phyloP scores from a whole-genome alignment of 2,329 filamentous ascomycete genomes.

The Claviceps humidiphila region DNA sequence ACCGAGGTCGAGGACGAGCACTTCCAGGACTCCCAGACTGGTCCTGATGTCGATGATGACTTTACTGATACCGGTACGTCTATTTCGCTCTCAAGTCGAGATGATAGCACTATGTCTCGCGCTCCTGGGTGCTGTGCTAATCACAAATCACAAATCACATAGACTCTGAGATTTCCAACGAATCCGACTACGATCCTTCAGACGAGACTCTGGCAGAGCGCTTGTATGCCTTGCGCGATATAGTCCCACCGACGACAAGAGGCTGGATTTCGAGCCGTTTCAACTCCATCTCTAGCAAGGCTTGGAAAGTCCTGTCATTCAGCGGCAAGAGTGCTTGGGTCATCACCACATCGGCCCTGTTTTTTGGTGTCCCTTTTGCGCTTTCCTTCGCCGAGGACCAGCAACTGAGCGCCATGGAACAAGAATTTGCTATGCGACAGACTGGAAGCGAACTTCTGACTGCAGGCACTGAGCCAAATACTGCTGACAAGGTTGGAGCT shows the following conservation, averaged over 20 bases:
- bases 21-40: conserved; percentile 59
- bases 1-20: conserved; percentile 95
- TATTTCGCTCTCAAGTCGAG: background rate
- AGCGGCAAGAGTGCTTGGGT: conserved; percentile 85
- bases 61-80: conserved; percentile 80
- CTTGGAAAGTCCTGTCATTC: conserved; percentile 49
- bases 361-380: conserved; percentile 87
- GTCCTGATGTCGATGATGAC: conserved; percentile 73
- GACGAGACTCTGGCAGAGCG: conserved; percentile 53
- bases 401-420: conserved; percentile 94
- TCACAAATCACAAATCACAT: background rate
- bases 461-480: conserved; percentile 29
- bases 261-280: conserved; percentile 51
- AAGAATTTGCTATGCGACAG: conserved; percentile 93
- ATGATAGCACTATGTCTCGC: background rate
- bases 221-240: conserved; percentile 59
- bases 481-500: conserved; percentile 35
- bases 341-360: conserved; percentile 73
- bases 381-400: conserved; percentile 92
- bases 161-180: conserved; percentile 78
- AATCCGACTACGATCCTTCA: conserved; percentile 53
- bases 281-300: conserved; percentile 35
- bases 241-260: conserved; percentile 60
- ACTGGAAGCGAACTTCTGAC: conserved; percentile 61
- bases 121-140: conserved; percentile 1